Conservation (phyloP, 345 rosid genomes). For the Erucastrum elatum region DNA sequence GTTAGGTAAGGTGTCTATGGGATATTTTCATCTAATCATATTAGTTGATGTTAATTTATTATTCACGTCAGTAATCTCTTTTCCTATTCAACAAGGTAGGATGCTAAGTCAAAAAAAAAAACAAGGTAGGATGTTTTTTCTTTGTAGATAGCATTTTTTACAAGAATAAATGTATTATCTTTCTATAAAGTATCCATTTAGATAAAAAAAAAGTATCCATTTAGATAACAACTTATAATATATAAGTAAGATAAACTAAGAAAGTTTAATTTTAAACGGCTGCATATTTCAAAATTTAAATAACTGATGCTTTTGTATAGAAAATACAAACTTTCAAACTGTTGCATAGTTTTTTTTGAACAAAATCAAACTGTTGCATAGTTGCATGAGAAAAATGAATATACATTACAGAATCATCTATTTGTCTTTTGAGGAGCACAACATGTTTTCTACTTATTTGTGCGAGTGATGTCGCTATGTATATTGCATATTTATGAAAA, state of each 20-base stretch:
- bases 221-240: background rate
- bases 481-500: background rate
- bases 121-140: background rate
- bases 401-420: background rate
- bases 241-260: background rate
- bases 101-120: too few relatives aligned
- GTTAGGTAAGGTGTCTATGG: constrained; percentile 31
- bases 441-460: background rate
- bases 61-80: background rate
- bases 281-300: background rate
- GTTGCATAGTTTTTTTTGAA: too few relatives aligned
- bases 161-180: background rate
- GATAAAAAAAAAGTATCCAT: too few relatives aligned
- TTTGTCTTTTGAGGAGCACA: background rate
- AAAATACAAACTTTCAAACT: background rate
- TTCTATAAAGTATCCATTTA: background rate
- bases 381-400: background rate
- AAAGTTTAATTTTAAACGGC: background rate
- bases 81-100: background rate
- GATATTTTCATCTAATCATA: constrained; percentile 8
- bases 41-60: background rate
- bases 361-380: background rate
- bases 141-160: background rate
- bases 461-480: background rate
- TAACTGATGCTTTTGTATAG: background rate